Evolutionary conservation across 768 basidiomycete genomes (phyloP), one percentile per base, ranked within the genome.

Genomic region (Lactarius vividus): DNA sequence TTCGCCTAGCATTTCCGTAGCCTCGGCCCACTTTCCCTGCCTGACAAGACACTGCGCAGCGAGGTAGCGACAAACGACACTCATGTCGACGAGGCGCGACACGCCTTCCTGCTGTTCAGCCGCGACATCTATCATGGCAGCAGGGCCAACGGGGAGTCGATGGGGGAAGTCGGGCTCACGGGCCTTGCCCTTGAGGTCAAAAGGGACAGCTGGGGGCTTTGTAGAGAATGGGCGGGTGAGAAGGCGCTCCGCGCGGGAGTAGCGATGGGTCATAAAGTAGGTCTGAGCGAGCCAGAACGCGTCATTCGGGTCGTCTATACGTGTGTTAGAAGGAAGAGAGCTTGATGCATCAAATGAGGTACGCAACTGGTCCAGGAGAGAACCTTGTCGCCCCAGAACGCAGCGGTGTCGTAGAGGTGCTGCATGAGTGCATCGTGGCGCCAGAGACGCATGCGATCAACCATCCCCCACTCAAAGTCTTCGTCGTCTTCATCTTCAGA

Each of bases 211-310:
- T 9, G 82, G 80, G 4, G 80, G 79, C 39, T 81, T 74, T 10
- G 81, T 82, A 7, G 88, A 83, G 73, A 96, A 93, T 0, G 93
- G 92, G n/a, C 92, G 84, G 2, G 89, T 94, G 55, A 99, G 83
- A 31, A 99, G 81, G 55, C 89, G 85, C 75, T 98, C 94, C 11
- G 97, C 96, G 56, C 96, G 91, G 9, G 94, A 88, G 77, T 96
- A 98, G 67, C 97, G 93, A 71, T 96, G 88, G 3, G 91, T 95
- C 81, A 96, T 90, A 75, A 98, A 99, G 76, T 95, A 94, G 0
- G 92, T 94, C 75, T 99, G 97, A 3, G 97, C 96, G 26, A 99
- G 85, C 97, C 97, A 99, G 77, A 99, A 98, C 15, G 95, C 97
- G 76, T 99, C 97, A 74, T 98, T 97, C 35, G 95, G 89, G 72